Conservation (phyloP, 2,329 filamentous ascomycete species). For the Talaromyces albobiverticillius region DNA sequence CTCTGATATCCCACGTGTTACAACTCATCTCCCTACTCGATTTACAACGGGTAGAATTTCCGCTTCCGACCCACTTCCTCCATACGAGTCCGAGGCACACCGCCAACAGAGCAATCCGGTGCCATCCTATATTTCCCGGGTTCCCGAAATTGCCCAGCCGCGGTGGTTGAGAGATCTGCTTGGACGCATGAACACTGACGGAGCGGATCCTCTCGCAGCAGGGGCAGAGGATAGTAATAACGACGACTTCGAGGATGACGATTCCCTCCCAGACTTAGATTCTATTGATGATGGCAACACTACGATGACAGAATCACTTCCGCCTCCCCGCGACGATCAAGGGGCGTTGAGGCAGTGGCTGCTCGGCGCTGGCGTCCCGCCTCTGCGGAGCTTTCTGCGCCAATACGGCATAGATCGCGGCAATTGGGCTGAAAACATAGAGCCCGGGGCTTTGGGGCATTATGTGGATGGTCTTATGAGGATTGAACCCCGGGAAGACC, state of each 20-base stretch:
- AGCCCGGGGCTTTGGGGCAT: conserved; percentile 32
- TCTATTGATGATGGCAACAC: neutral
- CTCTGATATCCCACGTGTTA: conserved; percentile 69
- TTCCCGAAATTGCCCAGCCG: conserved; percentile 30
- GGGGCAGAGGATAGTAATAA: conserved; percentile 24
- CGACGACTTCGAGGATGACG: conserved; percentile 19
- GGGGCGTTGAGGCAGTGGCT: conserved; percentile 32
- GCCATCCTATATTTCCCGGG: conserved; percentile 28
- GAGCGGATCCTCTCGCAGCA: conserved; percentile 21
- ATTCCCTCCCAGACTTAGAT: conserved; percentile 16
- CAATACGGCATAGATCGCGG: conserved; percentile 41
- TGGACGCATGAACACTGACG: conserved; percentile 33
- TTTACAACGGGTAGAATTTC: conserved; percentile 66
- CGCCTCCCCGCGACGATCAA: conserved; percentile 26
- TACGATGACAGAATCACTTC: conserved; percentile 7
- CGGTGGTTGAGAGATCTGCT: conserved; percentile 37
- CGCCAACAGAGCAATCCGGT: conserved; percentile 33
- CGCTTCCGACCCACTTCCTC: conserved; percentile 80
- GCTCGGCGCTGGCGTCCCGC: conserved; percentile 30
- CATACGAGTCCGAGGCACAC: conserved; percentile 48
- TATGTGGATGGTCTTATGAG: conserved; percentile 33
- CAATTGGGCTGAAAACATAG: conserved; percentile 38
- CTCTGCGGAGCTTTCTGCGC: conserved; percentile 33
- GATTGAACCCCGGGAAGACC: conserved; percentile 24
- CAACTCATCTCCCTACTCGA: conserved; percentile 64